Conservation (phyloP, 139 green algal genomes). For the Eudorina sp. region DNA sequence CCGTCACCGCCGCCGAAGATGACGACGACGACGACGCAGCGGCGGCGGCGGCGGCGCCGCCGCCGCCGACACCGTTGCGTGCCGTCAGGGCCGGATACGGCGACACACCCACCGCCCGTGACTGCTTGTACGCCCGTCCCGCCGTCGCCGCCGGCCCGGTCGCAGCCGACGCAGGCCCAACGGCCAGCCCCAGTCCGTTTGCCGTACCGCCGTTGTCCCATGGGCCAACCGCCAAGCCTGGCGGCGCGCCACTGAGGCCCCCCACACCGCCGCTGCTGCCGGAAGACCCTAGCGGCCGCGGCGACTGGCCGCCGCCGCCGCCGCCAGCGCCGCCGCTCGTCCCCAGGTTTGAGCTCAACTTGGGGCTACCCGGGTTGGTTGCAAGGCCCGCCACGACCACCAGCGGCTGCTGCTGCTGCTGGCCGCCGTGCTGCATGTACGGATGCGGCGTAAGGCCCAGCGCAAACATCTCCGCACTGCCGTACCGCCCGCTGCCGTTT, state of each 20-base stretch:
- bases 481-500: background rate
- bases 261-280: background rate
- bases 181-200: background rate
- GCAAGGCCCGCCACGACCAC: background rate
- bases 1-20: too few relatives aligned
- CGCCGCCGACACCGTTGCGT: background rate
- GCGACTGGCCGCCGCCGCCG: background rate
- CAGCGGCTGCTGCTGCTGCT: background rate
- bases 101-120: background rate
- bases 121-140: slow-evolving; percentile 11
- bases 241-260: background rate
- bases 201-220: background rate
- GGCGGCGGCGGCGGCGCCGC: background rate
- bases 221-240: background rate
- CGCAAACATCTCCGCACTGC: background rate
- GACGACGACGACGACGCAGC: background rate
- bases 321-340: background rate
- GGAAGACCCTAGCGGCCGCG: background rate
- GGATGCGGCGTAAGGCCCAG: background rate
- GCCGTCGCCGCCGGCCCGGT: background rate
- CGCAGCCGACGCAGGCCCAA: background rate
- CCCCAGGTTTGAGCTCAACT: background rate
- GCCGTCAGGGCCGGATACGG: background rate
- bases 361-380: background rate
- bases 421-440: background rate